A percentile compares a stretch with the other conserved stretches of the same genome.
These are phyloP conservation scores for Coemansia sp. DNA, from an alignment of 192 early-diverging fungal genomes.

Conservation along the genomic window DNA sequence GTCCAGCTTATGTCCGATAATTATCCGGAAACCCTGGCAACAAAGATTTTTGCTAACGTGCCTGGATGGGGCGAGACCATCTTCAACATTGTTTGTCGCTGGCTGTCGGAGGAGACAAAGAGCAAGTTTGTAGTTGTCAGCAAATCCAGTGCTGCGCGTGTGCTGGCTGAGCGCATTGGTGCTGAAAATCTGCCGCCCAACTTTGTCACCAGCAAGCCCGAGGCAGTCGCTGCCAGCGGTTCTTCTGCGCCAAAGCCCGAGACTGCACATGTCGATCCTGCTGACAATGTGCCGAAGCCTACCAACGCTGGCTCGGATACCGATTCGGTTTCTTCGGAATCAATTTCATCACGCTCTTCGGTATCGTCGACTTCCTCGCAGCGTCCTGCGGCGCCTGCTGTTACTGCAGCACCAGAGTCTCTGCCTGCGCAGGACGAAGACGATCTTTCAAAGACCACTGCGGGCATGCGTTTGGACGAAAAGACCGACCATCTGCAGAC, in stretches of 20 bases:
- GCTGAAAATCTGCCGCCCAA: conserved; percentile 37
- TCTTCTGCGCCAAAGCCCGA: conserved; percentile 16
- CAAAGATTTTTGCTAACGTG: conserved; percentile 63
- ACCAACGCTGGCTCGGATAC: conserved; percentile 6
- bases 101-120: conserved; percentile 61
- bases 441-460: conserved; percentile 6
- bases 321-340: conserved; percentile 1
- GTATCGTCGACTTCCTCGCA: background rate
- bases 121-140: conserved; percentile 64
- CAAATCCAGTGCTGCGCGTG: conserved; percentile 34
- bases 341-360: background rate
- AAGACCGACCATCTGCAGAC: too few relatives aligned
- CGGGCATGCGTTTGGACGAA: conserved; percentile 3
- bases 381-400: conserved; percentile 1
- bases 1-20: conserved; percentile 63
- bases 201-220: conserved; percentile 24
- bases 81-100: conserved; percentile 58
- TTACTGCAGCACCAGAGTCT: conserved; percentile 32
- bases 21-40: conserved; percentile 64
- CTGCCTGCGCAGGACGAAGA: background rate
- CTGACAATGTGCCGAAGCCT: conserved; percentile 20
- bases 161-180: conserved; percentile 46
- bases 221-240: background rate
- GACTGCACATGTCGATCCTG: conserved; percentile 33
- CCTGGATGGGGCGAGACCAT: conserved; percentile 63